Percentiles rank a stretch among this genome's conserved stretches.
Conservation (phyloP, 2,329 filamentous ascomycete species). For the Trichoderma citrinoviride region DNA sequence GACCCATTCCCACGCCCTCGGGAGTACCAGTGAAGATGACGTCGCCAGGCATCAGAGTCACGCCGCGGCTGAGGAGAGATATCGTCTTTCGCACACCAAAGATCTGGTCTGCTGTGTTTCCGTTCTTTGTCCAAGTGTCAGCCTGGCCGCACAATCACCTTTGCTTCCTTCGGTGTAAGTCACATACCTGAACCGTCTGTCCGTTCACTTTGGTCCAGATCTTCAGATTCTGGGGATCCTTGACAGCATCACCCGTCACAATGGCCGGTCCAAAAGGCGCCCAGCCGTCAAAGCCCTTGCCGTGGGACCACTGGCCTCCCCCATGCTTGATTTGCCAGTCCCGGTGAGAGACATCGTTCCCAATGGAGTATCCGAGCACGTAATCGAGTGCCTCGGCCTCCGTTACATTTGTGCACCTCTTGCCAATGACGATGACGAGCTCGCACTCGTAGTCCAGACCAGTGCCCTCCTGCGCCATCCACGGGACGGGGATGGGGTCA, state of each 20-base stretch:
- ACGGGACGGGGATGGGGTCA: conserved; percentile 64
- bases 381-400: conserved; percentile 66
- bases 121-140: conserved; percentile 38
- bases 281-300: conserved; percentile 75
- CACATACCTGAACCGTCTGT: conserved; percentile 49
- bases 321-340: conserved; percentile 71
- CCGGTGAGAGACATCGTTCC: conserved; percentile 78
- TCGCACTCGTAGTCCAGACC: conserved; percentile 80
- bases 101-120: conserved; percentile 60
- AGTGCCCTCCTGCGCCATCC: conserved; percentile 61
- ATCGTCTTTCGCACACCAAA: conserved; percentile 60
- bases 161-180: neutral
- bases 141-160: neutral
- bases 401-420: conserved; percentile 61
- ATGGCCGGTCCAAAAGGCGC: conserved; percentile 72
- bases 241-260: conserved; percentile 54
- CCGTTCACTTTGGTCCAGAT: conserved; percentile 62
- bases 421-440: conserved; percentile 70
- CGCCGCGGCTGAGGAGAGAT: conserved; percentile 58
- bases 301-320: conserved; percentile 67
- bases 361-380: conserved; percentile 71
- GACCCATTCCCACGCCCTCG: conserved; percentile 68
- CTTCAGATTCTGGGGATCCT: conserved; percentile 54
- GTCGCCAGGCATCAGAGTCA: conserved; percentile 62
- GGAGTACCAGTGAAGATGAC: conserved; percentile 68